Evolutionary conservation across 176 grass and related monocot species (phyloP), one percentile per base, ranked within the genome.

Genomic region (Aegilops longissima): DNA sequence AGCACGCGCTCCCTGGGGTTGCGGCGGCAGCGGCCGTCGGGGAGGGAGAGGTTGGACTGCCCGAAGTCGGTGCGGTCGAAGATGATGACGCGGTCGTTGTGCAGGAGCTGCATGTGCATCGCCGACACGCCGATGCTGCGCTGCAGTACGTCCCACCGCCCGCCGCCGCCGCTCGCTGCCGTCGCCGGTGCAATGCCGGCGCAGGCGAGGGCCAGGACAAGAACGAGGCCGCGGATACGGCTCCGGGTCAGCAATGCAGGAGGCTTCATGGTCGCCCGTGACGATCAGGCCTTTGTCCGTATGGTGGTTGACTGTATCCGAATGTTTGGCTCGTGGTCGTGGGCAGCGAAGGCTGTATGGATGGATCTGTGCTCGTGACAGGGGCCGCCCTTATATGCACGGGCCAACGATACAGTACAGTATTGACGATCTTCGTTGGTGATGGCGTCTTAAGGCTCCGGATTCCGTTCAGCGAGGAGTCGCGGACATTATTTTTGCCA

Each of bases 21-120:
- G 63, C 63, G 67, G 18, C 94, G 91, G 90, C 90, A 94, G 54
- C 66, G 86, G 59, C 92, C 90, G 23, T 21, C 79, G 76, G 88
- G 87, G 47, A 97, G 89, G 58, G 94, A 87, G 18, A 97, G 90
- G 85, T 97, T 97, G 35, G 94, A 97, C 11, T 0, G 79, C 4
- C 94, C 94, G 64, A 94, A 94, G 86, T 94, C 90, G 27, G 94
- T 97, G 62, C 92, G 87, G 80, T 97, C 94, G 87, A 97, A 97
- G 85, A 97, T 85, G 66, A 90, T 63, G 6, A 97, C 92, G 27
- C 82, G 82, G 85, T 97, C 94, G 85, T 88, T 94, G 90, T 90
- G 87, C 21, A 94, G 92, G 34, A 97, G 92, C 87, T 97, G 94
- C 94, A 97, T 97, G 92, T 97, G 94, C 94, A 97, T 97, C 44